Base-by-base conservation (phyloP, 441 rosid genomes). In the Kokia cookei region DNA sequence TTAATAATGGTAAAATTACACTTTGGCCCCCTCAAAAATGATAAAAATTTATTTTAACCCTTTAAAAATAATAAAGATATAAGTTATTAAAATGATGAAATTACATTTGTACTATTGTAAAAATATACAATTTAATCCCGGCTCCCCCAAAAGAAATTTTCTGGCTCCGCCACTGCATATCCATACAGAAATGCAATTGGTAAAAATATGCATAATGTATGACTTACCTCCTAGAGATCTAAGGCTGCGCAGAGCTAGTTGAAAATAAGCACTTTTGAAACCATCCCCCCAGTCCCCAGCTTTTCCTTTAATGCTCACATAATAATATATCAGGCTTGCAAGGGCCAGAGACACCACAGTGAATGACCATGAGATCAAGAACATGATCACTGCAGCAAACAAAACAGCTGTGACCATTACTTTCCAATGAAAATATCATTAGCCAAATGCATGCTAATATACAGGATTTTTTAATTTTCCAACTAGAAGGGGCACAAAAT, bases 261-360 rank as follows among this genome's bases (percentile, higher is more conserved):
- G 99, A 79, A 96, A 96, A 86, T 96, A 96, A 57, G 99, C 99
- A 85, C 99, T 96, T 85, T 96, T 96, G 88, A 96, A 91, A 81
- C 99, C 99, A 75, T 96, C 99, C 9, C 98, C 99, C 99, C 99
- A 96, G 83, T 96, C 98, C 76, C 98, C 99, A 57, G 97, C 99
- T 82, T 96, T 96, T 71, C 99, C 99, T 85, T 92, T 93, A 65
- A 96, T 73, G 83, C 99, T 87, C 77, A 96, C 99, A 61, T 96
- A 96, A 81, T 96, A 92, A 86, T 93, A 96, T 80, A 96, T 93
- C 76, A 96, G 98, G 81, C 93, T 91, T 82, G 98, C 98, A 63
- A 96, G 98, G 60, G 96, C 98, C 80, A 96, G 88, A 73, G 99
- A 83, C 75, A 96, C 83, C 72, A 93, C 87, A 66, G 99, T 93